phyloP scores from a whole-genome alignment of 257 asterid genomes.

The Cruciata laevipes region DNA sequence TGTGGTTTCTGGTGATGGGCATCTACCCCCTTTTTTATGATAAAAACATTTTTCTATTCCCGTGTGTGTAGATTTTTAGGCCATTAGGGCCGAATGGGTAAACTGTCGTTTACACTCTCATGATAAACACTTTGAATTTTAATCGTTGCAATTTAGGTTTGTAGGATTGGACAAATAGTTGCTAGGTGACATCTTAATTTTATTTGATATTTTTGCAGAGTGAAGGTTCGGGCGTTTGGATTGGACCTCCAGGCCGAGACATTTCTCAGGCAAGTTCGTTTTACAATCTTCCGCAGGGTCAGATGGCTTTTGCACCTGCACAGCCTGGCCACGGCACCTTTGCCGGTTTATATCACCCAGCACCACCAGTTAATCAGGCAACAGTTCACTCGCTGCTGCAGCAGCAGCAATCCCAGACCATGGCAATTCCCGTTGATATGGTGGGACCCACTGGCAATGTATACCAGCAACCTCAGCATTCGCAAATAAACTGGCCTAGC shows the following conservation, averaged over 20 bases:
- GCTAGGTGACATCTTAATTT: neutral
- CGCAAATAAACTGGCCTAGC: slow-evolving; percentile 84
- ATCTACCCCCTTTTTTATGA: neutral
- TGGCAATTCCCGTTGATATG: slow-evolving; percentile 66
- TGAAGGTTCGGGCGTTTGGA: slow-evolving; percentile 81
- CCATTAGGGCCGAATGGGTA: too few relatives aligned
- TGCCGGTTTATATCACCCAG: slow-evolving; percentile 69
- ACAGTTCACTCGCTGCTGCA: slow-evolving; percentile 72
- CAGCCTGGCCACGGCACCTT: slow-evolving; percentile 78
- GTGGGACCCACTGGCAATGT: slow-evolving; percentile 54
- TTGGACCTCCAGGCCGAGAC: slow-evolving; percentile 57
- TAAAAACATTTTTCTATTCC: too few relatives aligned
- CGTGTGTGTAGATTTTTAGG: too few relatives aligned
- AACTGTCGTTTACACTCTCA: neutral
- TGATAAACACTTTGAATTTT: neutral
- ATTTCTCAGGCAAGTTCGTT: slow-evolving; percentile 68
- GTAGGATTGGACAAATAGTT: neutral
- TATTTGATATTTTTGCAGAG: slow-evolving; percentile 36
- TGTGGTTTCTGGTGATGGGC: neutral
- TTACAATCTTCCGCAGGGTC: slow-evolving; percentile 81
- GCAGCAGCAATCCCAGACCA: slow-evolving; percentile 73
- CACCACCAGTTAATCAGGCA: slow-evolving; percentile 58
- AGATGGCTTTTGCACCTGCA: slow-evolving; percentile 61
- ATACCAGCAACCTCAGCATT: slow-evolving; percentile 86
- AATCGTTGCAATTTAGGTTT: neutral